Conservation (phyloP, 164 flowering plant species). For the Akebia trifoliata region DNA sequence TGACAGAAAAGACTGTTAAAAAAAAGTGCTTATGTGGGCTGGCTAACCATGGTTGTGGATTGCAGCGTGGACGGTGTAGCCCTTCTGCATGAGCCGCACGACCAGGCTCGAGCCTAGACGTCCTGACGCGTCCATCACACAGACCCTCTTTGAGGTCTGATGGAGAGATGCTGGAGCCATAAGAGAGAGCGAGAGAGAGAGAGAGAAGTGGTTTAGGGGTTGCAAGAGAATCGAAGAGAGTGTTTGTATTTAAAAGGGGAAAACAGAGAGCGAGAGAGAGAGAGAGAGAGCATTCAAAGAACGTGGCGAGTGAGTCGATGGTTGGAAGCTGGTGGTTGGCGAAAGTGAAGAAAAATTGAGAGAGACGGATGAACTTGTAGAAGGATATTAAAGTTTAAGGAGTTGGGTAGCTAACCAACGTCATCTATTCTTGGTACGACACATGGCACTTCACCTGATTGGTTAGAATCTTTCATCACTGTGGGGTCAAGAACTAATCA, state of each 20-base stretch:
- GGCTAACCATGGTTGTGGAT: slow-evolving; percentile 43
- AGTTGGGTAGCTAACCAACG: no score
- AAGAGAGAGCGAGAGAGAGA: slow-evolving; percentile 9
- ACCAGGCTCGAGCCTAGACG: slow-evolving; percentile 44
- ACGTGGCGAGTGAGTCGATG: slow-evolving; percentile 20
- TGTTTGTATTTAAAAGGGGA: slow-evolving; percentile 11
- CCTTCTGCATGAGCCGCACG: slow-evolving; percentile 41
- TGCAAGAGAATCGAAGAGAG: not conserved
- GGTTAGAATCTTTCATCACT: no score
- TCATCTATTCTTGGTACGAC: no score
- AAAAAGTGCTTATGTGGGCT: not conserved
- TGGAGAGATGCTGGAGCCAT: slow-evolving; percentile 31
- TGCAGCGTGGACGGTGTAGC: slow-evolving; percentile 76
- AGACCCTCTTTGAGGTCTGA: slow-evolving; percentile 31
- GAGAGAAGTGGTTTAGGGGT: not conserved
- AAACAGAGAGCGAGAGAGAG: not conserved
- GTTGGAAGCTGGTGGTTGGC: slow-evolving; percentile 27
- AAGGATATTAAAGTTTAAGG: no score
- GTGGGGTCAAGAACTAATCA: no score
- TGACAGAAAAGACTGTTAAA: not conserved
- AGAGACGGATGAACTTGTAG: no score
- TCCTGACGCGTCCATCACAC: slow-evolving; percentile 75
- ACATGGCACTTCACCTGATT: no score
- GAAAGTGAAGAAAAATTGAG: not conserved
- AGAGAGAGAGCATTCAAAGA: slow-evolving; percentile 28